Evolutionary conservation across 139 green algal species (phyloP).

Genomic region (Chlorella sp.): DNA sequence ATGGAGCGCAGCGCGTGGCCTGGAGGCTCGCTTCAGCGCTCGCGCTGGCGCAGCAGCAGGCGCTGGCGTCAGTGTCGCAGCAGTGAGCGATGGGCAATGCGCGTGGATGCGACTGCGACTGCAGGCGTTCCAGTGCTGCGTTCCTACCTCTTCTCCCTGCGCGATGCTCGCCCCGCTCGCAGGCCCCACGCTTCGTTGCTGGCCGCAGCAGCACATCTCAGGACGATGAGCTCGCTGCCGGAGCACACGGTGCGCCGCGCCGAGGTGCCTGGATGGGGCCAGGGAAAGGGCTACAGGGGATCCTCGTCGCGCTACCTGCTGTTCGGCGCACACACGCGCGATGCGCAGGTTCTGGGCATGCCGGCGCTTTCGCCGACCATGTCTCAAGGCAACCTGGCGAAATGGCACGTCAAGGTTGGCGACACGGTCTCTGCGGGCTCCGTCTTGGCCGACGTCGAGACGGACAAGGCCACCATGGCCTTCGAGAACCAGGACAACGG

Average conservation of each 20-base stretch:
- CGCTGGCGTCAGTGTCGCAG: neutral
- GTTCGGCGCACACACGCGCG: neutral
- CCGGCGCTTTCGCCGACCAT: conserved; percentile 89
- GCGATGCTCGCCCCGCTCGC: too few relatives aligned
- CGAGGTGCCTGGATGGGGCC: too few relatives aligned
- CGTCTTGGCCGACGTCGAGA: conserved; percentile 89
- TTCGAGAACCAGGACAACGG: conserved; percentile 69
- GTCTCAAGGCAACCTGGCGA: conserved; percentile 64
- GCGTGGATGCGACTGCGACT: neutral
- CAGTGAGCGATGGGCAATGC: too few relatives aligned
- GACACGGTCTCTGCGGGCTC: conserved; percentile 66
- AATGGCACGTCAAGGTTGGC: conserved; percentile 62
- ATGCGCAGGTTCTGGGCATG: conserved; percentile 60
- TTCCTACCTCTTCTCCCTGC: too few relatives aligned
- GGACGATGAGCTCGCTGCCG: neutral
- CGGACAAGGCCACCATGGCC: conserved; percentile 80
- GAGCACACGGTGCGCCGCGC: neutral
- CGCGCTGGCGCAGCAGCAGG: too few relatives aligned
- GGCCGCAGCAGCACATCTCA: neutral
- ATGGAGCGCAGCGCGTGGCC: too few relatives aligned
- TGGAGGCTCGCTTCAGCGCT: too few relatives aligned
- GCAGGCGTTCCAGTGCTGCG: too few relatives aligned
- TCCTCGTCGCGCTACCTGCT: neutral
- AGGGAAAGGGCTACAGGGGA: too few relatives aligned
- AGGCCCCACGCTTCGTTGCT: too few relatives aligned